Evolutionary conservation across 352 stramenopile species (phyloP).

Genomic region (Salisapilia sapeloensis): DNA sequence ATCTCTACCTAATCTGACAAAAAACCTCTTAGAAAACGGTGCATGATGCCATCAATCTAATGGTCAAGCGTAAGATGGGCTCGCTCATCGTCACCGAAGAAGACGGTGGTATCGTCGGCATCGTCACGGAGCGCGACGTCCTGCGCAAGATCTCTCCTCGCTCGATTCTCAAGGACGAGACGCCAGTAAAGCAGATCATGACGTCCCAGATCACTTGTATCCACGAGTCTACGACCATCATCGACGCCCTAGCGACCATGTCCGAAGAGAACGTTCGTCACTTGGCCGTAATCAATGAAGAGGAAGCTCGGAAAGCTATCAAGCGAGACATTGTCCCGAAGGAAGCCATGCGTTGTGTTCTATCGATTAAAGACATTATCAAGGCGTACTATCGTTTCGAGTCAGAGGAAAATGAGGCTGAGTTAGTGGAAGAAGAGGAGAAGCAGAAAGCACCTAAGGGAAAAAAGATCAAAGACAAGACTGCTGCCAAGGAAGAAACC

Average conservation of each 20-base stretch:
- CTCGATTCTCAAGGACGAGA: constrained; percentile 17
- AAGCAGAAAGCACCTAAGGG: constrained; percentile 3
- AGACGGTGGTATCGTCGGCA: constrained; percentile 50
- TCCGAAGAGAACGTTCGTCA: constrained; percentile 78
- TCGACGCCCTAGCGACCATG: constrained; percentile 73
- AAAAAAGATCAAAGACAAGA: background rate
- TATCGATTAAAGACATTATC: constrained; percentile 77
- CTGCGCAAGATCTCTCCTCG: constrained; percentile 55
- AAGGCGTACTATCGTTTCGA: constrained; percentile 59
- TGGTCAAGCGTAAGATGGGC: constrained; percentile 66
- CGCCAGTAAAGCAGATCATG: constrained; percentile 65
- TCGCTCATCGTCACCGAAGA: constrained; percentile 71
- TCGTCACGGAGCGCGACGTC: constrained; percentile 71
- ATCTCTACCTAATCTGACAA: no score
- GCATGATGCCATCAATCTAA: constrained; percentile 53
- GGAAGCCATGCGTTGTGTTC: constrained; percentile 69
- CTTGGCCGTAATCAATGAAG: constrained; percentile 62
- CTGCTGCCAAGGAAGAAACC: background rate
- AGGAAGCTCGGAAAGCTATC: constrained; percentile 37
- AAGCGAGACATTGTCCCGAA: constrained; percentile 62
- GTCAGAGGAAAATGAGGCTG: constrained; percentile 20
- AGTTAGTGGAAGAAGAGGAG: no score
- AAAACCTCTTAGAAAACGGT: constrained; percentile 33
- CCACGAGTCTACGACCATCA: constrained; percentile 55
- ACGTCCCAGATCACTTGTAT: constrained; percentile 78